Conservation (phyloP, 805 yeast genomes). For the Kazachstania africana region DNA sequence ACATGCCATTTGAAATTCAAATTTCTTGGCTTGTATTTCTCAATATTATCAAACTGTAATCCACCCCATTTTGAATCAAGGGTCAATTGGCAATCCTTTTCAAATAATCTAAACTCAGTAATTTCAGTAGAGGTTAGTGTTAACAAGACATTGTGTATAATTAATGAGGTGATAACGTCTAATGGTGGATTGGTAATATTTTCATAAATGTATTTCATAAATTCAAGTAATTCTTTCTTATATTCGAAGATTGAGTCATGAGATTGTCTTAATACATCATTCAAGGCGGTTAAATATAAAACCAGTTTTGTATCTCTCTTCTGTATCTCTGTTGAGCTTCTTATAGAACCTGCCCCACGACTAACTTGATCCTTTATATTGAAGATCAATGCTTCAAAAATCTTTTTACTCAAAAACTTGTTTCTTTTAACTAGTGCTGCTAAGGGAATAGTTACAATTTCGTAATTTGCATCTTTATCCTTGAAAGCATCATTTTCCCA, state of each 20-base stretch:
- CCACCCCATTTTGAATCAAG: constrained; percentile 63
- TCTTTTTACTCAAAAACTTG: constrained; percentile 11
- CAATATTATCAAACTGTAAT: constrained; percentile 42
- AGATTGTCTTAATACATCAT: constrained; percentile 62
- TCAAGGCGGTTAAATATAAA: constrained; percentile 57
- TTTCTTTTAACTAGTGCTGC: constrained; percentile 63
- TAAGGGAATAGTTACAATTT: constrained; percentile 58
- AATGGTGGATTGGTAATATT: constrained; percentile 40
- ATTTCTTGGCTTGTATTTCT: constrained; percentile 38
- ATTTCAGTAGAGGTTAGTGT: constrained; percentile 52
- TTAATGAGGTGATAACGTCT: constrained; percentile 45
- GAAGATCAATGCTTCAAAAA: constrained; percentile 20
- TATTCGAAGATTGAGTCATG: constrained; percentile 36
- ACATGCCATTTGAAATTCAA: constrained; percentile 63
- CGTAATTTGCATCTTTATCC: constrained; percentile 47
- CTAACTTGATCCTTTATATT: constrained; percentile 54
- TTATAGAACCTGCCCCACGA: constrained; percentile 70
- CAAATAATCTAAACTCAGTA: constrained; percentile 43
- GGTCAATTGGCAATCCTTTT: constrained; percentile 31
- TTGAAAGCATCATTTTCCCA: constrained; percentile 42
- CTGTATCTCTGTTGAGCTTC: constrained; percentile 54
- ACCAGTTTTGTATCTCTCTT: constrained; percentile 68
- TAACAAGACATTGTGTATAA: constrained; percentile 56
- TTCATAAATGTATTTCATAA: constrained; percentile 21
- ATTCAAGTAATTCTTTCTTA: constrained; percentile 34